phyloP scores from a whole-genome alignment of 164 flowering plant species.

The Annona squamosa region DNA sequence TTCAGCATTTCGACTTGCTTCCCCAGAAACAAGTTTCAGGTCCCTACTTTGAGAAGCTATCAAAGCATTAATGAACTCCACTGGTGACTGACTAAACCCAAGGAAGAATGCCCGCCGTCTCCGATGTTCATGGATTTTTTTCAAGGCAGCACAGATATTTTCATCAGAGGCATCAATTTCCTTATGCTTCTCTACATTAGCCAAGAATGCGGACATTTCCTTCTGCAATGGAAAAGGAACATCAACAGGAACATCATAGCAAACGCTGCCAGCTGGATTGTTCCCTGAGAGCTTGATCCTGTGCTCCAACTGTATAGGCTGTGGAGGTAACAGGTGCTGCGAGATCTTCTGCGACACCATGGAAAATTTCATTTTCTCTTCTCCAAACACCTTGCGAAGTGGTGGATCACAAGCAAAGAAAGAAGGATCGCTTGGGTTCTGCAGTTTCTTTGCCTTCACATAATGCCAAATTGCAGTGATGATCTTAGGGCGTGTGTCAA shows the following conservation, averaged over 20 bases:
- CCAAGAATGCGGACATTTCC: constrained; percentile 64
- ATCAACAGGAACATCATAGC: constrained; percentile 79
- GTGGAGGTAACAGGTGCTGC: constrained; percentile 60
- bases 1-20: constrained; percentile 55
- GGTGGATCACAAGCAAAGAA: constrained; percentile 65
- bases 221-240: constrained; percentile 58
- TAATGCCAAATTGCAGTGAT: constrained; percentile 85
- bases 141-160: constrained; percentile 53
- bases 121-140: constrained; percentile 72
- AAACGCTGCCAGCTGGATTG: constrained; percentile 63
- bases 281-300: constrained; percentile 71
- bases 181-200: constrained; percentile 46
- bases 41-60: constrained; percentile 84
- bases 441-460: constrained; percentile 63
- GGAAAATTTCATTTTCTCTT: constrained; percentile 69
- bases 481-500: constrained; percentile 70
- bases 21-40: constrained; percentile 74
- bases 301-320: constrained; percentile 77
- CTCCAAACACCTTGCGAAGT: constrained; percentile 75
- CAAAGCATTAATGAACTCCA: constrained; percentile 74
- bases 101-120: constrained; percentile 76
- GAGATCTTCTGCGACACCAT: constrained; percentile 59
- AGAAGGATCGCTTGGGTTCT: constrained; percentile 58
- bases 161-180: constrained; percentile 78
- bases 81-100: constrained; percentile 90